Percentiles rank a stretch among this genome's conserved stretches.
phyloP scores from a whole-genome alignment of 139 green algal genomes.

The Eudorina sp. region DNA sequence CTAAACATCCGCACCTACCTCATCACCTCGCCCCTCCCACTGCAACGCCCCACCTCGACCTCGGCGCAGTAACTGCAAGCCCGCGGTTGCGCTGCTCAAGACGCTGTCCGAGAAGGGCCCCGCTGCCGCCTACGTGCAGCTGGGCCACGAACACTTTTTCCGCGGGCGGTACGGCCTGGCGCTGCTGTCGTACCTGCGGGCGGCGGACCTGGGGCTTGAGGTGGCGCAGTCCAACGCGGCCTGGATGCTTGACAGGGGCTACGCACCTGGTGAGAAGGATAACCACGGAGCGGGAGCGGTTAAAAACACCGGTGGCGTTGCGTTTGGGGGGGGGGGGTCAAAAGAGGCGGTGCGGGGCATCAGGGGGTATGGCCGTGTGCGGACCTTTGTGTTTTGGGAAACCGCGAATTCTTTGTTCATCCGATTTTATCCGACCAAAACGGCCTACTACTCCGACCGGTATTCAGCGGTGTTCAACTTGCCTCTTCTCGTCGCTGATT shows the following conservation, averaged over 20 bases:
- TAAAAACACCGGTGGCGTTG: no score
- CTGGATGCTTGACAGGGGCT: slow-evolving; percentile 87
- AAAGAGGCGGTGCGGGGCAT: no score
- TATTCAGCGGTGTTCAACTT: no score
- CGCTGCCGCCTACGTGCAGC: slow-evolving; percentile 64
- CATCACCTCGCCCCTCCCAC: not conserved
- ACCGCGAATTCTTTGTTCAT: no score
- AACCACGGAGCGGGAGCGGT: no score
- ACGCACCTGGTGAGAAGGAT: slow-evolving; percentile 9
- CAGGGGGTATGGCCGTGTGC: not conserved
- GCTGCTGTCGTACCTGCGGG: slow-evolving; percentile 62
- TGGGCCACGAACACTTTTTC: slow-evolving; percentile 76
- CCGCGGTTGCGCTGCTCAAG: slow-evolving; percentile 63
- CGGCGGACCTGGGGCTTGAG: slow-evolving; percentile 91
- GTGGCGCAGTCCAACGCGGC: slow-evolving; percentile 93
- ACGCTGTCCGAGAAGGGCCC: slow-evolving; percentile 66
- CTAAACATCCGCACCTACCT: no score
- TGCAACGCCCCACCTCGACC: not conserved
- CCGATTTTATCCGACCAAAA: no score
- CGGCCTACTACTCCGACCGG: no score
- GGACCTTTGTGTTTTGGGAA: no score
- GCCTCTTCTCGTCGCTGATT: no score
- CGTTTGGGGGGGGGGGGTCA: no score
- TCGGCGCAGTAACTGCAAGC: slow-evolving; percentile 65
- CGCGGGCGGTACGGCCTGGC: slow-evolving; percentile 67